phyloP scores from a whole-genome alignment of 352 stramenopile species.

The Saprolegnia diclina region DNA sequence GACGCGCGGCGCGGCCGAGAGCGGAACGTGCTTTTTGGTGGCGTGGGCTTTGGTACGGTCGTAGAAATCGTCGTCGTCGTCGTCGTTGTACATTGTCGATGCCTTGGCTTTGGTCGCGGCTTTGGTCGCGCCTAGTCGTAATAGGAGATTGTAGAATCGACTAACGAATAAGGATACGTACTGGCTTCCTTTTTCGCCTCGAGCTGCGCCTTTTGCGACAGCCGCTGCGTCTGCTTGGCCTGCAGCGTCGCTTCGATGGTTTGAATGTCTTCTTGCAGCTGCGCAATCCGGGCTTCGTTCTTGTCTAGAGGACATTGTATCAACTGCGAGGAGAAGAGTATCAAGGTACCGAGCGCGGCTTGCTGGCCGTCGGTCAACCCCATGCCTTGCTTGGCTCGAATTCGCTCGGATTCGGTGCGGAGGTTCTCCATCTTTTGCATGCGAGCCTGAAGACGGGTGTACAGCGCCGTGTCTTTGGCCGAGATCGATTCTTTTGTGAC shows the following conservation, averaged over 20 bases:
- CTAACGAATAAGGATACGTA: conserved; percentile 6
- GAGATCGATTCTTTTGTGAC: conserved; percentile 41
- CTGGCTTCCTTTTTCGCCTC: conserved; percentile 16
- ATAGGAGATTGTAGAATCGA: too few relatives aligned
- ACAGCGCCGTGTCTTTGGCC: conserved; percentile 71
- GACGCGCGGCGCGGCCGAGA: conserved; percentile 28
- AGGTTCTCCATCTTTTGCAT: conserved; percentile 84
- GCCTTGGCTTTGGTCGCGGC: conserved; percentile 50
- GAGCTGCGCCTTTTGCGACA: conserved; percentile 1
- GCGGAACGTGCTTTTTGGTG: conserved; percentile 30
- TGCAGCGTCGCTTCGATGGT: conserved; percentile 52
- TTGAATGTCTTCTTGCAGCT: conserved; percentile 59
- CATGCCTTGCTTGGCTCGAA: conserved; percentile 65
- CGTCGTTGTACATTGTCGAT: conserved; percentile 45
- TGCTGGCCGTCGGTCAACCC: conserved; percentile 62
- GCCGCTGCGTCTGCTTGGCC: conserved; percentile 28
- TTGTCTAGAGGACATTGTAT: conserved; percentile 38
- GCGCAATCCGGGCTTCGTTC: conserved; percentile 57
- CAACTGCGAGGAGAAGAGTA: too few relatives aligned
- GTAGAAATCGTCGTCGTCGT: conserved; percentile 77
- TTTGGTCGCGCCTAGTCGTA: conserved; percentile 25
- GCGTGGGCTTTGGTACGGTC: conserved; percentile 55
- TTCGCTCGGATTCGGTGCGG: conserved; percentile 53
- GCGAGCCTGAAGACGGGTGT: conserved; percentile 66
- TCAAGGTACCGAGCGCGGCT: conserved; percentile 28